Evolutionary conservation across 495 filamentous ascomycete species (phyloP), one percentile per base, ranked within the genome.

Genomic region (Poronia punctata): DNA sequence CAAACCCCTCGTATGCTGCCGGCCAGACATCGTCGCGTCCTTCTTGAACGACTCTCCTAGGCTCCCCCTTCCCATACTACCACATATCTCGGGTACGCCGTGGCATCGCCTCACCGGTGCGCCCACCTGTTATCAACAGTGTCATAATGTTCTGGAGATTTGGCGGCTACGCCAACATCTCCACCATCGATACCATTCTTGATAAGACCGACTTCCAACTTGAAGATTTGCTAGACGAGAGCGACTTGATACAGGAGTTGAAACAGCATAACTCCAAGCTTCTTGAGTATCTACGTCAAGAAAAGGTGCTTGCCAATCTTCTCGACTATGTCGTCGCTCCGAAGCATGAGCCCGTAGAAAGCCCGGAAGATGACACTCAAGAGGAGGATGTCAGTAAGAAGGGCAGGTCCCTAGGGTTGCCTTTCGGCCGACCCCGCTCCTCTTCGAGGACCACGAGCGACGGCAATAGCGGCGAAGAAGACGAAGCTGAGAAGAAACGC

Each of bases 201-300:
- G 92, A 97, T 48, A 94, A 94, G 65, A 80, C 85, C 48, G 83
- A 95, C 64, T 85, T 95, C 56, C 85, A 83, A 30, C 82, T 97
- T 36, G 92, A 99, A 60, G 92, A 99, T 58, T 72, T 99, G 32
- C 76, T 99, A 46, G 88, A 97, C 59, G 92, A 97, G 72, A 80
- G 84, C 50, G 93, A 97, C 63, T 66, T 96, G 43, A 89, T 96
- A 50, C 88, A 96, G 61, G 92, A 99, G 68, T 74, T 99, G 36
- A 99, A 96, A 68, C 84, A 94, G 60, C 89, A 95, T 64, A 97
- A 99, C 64, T 81, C 87, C 25, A 96, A 97, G 71, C 83, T 99
- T 44, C 87, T 97, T 60, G 93, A 97, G 66, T 96, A 86, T 57
- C 71, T 97, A 42, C 79, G 92, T 40, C 86, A 95, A 49, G 83